phyloP scores from a whole-genome alignment of 1,284 basidiomycete genomes.

The Cryptococcus neoformans region DNA sequence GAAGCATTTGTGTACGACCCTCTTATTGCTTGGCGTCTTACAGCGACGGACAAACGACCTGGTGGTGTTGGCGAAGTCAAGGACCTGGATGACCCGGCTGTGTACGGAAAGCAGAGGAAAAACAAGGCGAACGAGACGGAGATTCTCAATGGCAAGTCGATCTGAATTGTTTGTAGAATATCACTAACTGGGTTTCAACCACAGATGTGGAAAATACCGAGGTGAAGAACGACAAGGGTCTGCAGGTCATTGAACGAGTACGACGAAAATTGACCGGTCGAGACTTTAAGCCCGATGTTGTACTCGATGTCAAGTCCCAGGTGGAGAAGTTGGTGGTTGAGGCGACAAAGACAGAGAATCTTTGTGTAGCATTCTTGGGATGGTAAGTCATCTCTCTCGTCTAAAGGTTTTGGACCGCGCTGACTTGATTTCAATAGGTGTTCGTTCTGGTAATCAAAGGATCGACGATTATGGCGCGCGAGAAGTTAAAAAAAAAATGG shows the following conservation, averaged over 20 bases:
- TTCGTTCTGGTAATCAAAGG: conserved; percentile 35
- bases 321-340: conserved; percentile 88
- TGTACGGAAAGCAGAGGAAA: conserved; percentile 34
- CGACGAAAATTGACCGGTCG: conserved; percentile 88
- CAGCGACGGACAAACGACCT: conserved; percentile 45
- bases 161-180: background rate
- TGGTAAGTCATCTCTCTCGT: conserved; percentile 57
- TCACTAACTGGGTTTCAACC: background rate
- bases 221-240: conserved; percentile 81
- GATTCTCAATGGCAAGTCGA: conserved; percentile 44
- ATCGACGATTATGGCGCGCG: too few relatives aligned
- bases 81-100: conserved; percentile 28
- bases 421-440: conserved; percentile 18
- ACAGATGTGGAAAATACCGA: conserved; percentile 58
- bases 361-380: conserved; percentile 94
- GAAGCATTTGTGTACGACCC: conserved; percentile 72
- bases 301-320: conserved; percentile 69
- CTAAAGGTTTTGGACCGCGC: background rate
- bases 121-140: conserved; percentile 50
- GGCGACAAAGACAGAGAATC: conserved; percentile 85
- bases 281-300: conserved; percentile 81
- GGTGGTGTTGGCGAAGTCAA: conserved; percentile 36
- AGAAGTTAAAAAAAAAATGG: too few relatives aligned
- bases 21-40: conserved; percentile 57
- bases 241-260: conserved; percentile 89